These are phyloP conservation scores for Cucurbitaria berberidis DNA, from an alignment of 2,329 filamentous ascomycete genomes.

Conservation along the genomic window DNA sequence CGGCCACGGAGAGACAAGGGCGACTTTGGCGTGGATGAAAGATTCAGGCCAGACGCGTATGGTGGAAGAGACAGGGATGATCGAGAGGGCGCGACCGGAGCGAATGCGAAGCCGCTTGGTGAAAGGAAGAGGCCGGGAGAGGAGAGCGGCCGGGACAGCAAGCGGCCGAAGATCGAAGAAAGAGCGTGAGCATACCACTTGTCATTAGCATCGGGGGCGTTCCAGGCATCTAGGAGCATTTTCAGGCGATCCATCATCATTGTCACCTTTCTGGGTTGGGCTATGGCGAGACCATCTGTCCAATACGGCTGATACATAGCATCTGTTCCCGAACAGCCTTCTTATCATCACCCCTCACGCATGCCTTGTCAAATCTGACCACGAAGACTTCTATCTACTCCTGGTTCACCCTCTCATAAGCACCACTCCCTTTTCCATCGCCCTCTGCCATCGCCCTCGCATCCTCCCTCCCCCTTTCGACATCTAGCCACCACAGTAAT, in stretches of 20 bases:
- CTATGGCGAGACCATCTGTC: not conserved
- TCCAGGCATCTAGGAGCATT: constrained; percentile 8
- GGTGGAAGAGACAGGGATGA: constrained; percentile 32
- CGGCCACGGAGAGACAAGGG: constrained; percentile 48
- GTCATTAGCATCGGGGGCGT: constrained; percentile 17
- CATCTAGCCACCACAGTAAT: constrained; percentile 79
- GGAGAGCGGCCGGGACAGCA: constrained; percentile 50
- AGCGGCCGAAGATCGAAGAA: constrained; percentile 52
- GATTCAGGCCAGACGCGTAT: constrained; percentile 70
- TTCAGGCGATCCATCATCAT: constrained; percentile 7
- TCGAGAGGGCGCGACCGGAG: constrained; percentile 64
- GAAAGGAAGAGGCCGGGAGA: constrained; percentile 60
- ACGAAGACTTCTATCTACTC: constrained; percentile 5
- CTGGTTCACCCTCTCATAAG: constrained; percentile 25
- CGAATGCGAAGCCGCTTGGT: constrained; percentile 73
- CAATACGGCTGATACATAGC: not conserved
- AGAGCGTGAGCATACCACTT: constrained; percentile 17
- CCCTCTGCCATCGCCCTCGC: constrained; percentile 33
- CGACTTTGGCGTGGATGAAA: constrained; percentile 63
- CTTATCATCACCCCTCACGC: not conserved
- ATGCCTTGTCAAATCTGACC: not conserved
- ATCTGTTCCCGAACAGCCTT: not conserved
- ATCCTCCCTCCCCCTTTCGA: constrained; percentile 60
- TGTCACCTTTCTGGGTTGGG: not conserved
- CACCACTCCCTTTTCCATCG: constrained; percentile 17